Conservation (phyloP, 2,329 filamentous ascomycete species). For the Cladosporium austrohemisphaericum region DNA sequence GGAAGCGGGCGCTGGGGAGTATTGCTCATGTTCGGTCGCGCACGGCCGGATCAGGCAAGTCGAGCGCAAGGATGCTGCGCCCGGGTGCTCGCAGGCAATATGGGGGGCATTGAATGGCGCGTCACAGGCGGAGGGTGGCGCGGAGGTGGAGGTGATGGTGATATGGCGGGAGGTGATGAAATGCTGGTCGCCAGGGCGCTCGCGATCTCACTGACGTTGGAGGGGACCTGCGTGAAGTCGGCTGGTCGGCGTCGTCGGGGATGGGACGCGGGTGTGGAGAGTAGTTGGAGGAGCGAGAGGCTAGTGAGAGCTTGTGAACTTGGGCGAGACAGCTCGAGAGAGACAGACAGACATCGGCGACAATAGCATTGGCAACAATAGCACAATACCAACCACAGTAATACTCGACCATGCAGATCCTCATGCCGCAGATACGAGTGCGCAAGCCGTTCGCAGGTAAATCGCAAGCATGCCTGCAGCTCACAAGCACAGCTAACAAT, state of each 20-base stretch:
- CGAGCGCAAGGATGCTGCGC: slow-evolving; percentile 16
- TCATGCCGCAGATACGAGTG: slow-evolving; percentile 64
- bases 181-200: slow-evolving; percentile 1
- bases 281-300: neutral
- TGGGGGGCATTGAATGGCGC: slow-evolving; percentile 23
- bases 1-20: slow-evolving; percentile 40
- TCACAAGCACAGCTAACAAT: neutral
- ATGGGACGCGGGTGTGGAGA: too few relatives aligned
- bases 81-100: slow-evolving; percentile 15
- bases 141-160: slow-evolving; percentile 22
- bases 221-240: neutral
- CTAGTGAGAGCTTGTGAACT: too few relatives aligned
- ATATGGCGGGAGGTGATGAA: slow-evolving; percentile 11
- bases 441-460: slow-evolving; percentile 83
- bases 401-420: slow-evolving; percentile 9
- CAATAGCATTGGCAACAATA: too few relatives aligned
- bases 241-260: neutral
- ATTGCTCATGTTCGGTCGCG: slow-evolving; percentile 27
- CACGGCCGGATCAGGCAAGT: slow-evolving; percentile 11
- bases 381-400: too few relatives aligned
- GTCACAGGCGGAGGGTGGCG: slow-evolving; percentile 14
- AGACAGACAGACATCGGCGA: too few relatives aligned
- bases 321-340: too few relatives aligned
- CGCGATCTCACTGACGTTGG: slow-evolving; percentile 3
- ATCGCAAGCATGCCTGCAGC: slow-evolving; percentile 25